These are phyloP conservation scores for Hypomyces rosellus DNA, from an alignment of 2,329 filamentous ascomycete genomes.

Conservation along the genomic window DNA sequence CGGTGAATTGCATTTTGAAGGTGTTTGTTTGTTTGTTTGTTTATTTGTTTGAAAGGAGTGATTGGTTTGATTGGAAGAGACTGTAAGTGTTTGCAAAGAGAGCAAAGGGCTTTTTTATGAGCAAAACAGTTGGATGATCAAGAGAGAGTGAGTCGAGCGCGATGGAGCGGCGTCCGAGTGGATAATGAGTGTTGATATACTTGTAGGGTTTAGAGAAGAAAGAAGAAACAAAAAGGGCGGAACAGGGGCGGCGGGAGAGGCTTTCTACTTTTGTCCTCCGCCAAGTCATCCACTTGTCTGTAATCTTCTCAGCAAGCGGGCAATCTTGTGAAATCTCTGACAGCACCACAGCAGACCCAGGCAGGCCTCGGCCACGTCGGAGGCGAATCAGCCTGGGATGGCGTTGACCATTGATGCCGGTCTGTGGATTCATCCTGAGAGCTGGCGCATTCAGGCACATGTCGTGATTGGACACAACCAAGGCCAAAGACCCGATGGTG, in stretches of 20 bases:
- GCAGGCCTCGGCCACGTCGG: not conserved
- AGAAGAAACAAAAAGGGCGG: not conserved
- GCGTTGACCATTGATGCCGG: conserved; percentile 10
- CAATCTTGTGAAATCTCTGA: conserved; percentile 11
- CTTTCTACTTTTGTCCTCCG: conserved; percentile 1
- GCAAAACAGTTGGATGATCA: not conserved
- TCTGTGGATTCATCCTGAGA: conserved; percentile 5
- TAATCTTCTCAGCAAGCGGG: conserved; percentile 1
- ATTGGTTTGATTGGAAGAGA: not conserved
- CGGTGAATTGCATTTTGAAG: conserved; percentile 41
- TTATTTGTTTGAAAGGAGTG: not conserved
- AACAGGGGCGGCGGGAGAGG: not conserved
- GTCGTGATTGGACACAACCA: conserved; percentile 15
- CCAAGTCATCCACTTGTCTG: conserved; percentile 1
- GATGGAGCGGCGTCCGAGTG: conserved; percentile 5
- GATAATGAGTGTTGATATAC: conserved; percentile 2
- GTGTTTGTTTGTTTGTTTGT: conserved; percentile 2
- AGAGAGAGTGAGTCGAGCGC: conserved; percentile 3
- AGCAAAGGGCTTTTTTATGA: conserved; percentile 2
- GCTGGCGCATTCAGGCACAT: conserved; percentile 15
- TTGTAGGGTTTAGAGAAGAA: not conserved
- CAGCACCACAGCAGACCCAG: conserved; percentile 7
- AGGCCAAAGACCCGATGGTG: conserved; percentile 9
- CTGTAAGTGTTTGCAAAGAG: conserved; percentile 1
- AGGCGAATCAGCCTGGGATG: conserved; percentile 1